These are phyloP conservation scores for Rhizopogon sp. DNA, from an alignment of 768 basidiomycete genomes.

Conservation along the genomic window DNA sequence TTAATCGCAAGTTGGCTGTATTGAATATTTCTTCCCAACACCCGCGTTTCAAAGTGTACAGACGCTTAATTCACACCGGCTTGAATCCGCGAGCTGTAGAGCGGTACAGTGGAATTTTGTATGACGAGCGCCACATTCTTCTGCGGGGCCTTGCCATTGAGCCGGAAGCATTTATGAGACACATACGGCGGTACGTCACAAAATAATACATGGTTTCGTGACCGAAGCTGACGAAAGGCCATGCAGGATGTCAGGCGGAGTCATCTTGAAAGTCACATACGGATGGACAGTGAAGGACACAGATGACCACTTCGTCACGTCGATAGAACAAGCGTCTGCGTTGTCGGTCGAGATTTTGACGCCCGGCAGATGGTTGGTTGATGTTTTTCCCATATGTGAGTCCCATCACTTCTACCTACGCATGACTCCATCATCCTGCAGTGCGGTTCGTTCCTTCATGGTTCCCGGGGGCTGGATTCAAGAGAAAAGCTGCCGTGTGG, in stretches of 20 bases:
- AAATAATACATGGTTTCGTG: not conserved
- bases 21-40: conserved; percentile 41
- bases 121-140: conserved; percentile 30
- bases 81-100: conserved; percentile 30
- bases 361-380: conserved; percentile 34
- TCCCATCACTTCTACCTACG: not conserved
- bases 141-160: conserved; percentile 25
- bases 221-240: not conserved
- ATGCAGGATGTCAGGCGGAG: conserved; percentile 16
- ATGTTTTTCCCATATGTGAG: conserved; percentile 34
- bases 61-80: conserved; percentile 33
- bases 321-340: conserved; percentile 27
- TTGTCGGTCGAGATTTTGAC: conserved; percentile 14
- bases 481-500: conserved; percentile 37
- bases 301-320: conserved; percentile 29
- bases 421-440: conserved; percentile 4
- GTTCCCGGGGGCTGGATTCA: conserved; percentile 41
- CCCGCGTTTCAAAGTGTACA: conserved; percentile 34
- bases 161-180: conserved; percentile 29
- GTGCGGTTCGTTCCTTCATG: conserved; percentile 45
- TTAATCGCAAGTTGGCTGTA: conserved; percentile 33
- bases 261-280: conserved; percentile 34
- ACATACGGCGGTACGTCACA: conserved; percentile 32
- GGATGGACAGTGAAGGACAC: conserved; percentile 32
- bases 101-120: conserved; percentile 30